These are phyloP conservation scores for Phialophora macrospora DNA, from an alignment of 2,329 filamentous ascomycete species.

Conservation along the genomic window DNA sequence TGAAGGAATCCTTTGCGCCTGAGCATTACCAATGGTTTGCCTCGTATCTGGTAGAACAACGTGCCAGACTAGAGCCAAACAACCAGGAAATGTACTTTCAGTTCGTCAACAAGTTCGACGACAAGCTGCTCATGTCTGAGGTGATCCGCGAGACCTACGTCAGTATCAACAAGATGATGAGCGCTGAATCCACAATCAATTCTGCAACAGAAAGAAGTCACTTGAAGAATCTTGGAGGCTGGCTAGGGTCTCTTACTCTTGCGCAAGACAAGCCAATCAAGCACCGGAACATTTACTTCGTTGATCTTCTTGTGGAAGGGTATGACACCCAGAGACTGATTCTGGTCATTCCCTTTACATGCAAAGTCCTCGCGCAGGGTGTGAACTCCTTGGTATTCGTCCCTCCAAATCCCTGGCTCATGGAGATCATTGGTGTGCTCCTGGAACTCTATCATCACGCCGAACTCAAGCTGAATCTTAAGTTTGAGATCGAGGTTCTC, in stretches of 20 bases:
- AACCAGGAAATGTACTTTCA: conserved; percentile 93
- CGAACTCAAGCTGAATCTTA: conserved; percentile 93
- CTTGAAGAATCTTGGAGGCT: conserved; percentile 89
- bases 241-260: conserved; percentile 91
- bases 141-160: conserved; percentile 92
- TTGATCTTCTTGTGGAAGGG: conserved; percentile 89
- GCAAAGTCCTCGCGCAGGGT: conserved; percentile 89
- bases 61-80: conserved; percentile 96
- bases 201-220: conserved; percentile 83
- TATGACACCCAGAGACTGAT: conserved; percentile 90
- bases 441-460: conserved; percentile 93
- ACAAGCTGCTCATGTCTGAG: conserved; percentile 80
- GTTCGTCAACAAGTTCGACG: conserved; percentile 79
- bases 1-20: conserved; percentile 76
- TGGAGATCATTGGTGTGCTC: conserved; percentile 90
- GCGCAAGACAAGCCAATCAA: conserved; percentile 94
- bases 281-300: conserved; percentile 96
- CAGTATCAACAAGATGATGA: conserved; percentile 83
- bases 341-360: conserved; percentile 95
- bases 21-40: conserved; percentile 97
- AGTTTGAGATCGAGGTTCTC: conserved; percentile 97
- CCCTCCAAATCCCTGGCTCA: conserved; percentile 95
- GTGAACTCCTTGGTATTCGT: conserved; percentile 85
- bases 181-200: conserved; percentile 83
- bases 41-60: conserved; percentile 89